These are phyloP conservation scores for Populus hybrid DNA, from an alignment of 441 rosid genomes.

Conservation along the genomic window DNA sequence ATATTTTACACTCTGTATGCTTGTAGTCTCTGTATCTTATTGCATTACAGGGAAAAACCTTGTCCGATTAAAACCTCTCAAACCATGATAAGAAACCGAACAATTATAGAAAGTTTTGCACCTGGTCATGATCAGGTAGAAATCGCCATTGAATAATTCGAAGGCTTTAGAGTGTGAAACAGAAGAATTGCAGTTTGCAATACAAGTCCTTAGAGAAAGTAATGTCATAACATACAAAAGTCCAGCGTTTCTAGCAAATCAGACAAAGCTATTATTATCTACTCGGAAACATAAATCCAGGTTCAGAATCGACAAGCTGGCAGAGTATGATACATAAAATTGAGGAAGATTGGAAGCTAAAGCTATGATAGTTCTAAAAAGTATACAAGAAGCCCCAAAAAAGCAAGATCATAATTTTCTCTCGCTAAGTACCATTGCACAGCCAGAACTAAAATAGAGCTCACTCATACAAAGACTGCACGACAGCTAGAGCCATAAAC, in stretches of 20 bases:
- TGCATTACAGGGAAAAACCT: not conserved
- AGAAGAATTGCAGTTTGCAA: too few species aligned
- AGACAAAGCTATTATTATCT: not conserved
- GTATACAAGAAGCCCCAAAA: conserved; percentile 1
- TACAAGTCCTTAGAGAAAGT: not conserved
- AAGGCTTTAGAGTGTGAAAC: not conserved
- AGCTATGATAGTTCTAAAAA: conserved; percentile 7
- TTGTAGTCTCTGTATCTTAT: not conserved
- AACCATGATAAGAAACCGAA: not conserved
- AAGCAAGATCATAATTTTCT: not conserved
- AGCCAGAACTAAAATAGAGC: conserved; percentile 14
- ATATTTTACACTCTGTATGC: not conserved
- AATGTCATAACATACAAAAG: not conserved
- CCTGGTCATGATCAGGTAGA: not conserved
- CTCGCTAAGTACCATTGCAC: conserved; percentile 17
- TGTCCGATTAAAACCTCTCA: not conserved
- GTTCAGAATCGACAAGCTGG: not conserved
- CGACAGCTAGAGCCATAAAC: not conserved
- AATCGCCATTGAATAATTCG: not conserved
- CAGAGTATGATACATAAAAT: not conserved
- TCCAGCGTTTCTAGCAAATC: not conserved
- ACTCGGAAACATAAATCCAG: not conserved
- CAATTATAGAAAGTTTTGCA: not conserved
- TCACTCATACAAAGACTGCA: conserved; percentile 23
- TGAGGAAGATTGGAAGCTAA: not conserved